Conservation (phyloP, 139 green algal species). For the Picochlorum sp. region DNA sequence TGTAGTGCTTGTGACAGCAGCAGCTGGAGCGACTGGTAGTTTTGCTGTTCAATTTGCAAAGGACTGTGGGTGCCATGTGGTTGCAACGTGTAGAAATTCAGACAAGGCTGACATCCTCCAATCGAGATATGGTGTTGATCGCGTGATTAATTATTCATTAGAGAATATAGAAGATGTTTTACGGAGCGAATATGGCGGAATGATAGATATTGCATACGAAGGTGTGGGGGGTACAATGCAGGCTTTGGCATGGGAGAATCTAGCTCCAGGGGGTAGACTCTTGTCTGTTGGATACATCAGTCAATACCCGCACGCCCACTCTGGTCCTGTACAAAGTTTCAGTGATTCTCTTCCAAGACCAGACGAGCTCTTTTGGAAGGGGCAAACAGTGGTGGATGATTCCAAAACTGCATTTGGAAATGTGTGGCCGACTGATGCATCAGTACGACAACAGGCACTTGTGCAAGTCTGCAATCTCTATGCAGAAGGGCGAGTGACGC, state of each 20-base stretch:
- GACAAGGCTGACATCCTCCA: constrained; percentile 68
- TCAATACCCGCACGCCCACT: constrained; percentile 29
- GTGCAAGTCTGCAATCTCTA: constrained; percentile 27
- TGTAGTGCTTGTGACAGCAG: constrained; percentile 88
- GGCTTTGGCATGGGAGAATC: constrained; percentile 34
- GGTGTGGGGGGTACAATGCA: constrained; percentile 73
- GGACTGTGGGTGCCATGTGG: constrained; percentile 70
- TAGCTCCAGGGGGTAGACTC: constrained; percentile 55
- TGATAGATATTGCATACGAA: constrained; percentile 64
- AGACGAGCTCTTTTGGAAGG: constrained; percentile 77
- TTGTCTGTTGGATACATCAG: constrained; percentile 72
- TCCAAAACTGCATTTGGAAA: constrained; percentile 56
- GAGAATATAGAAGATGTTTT: constrained; percentile 44
- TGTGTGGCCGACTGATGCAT: constrained; percentile 18
- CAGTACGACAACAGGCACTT: constrained; percentile 11
- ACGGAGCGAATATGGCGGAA: constrained; percentile 42
- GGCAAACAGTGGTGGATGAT: constrained; percentile 54
- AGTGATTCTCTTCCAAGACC: constrained; percentile 14
- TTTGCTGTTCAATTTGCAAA: constrained; percentile 92
- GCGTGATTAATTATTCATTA: constrained; percentile 75
- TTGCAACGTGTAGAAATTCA: constrained; percentile 73
- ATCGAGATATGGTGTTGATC: constrained; percentile 61
- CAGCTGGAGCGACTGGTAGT: constrained; percentile 81
- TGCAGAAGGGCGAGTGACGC: constrained; percentile 31
- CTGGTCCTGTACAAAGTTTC: constrained; percentile 21